These are phyloP conservation scores for Excoecaria cochinchinensis DNA, from an alignment of 345 rosid species.

Conservation along the genomic window DNA sequence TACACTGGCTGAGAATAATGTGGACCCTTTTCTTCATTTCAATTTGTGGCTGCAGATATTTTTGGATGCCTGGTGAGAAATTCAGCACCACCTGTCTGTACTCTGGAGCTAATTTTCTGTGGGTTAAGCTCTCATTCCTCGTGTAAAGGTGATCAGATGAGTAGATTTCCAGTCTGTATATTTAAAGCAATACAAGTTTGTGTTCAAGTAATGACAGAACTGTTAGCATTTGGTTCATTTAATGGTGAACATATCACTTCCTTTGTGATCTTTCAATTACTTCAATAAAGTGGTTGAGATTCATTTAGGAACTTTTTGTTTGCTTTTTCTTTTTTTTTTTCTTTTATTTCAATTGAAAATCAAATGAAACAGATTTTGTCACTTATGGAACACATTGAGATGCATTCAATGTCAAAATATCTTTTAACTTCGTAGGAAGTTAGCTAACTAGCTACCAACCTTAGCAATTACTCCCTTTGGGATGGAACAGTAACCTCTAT, in stretches of 20 bases:
- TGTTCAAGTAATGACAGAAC: slow-evolving; percentile 2
- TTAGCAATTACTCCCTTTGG: too few species aligned
- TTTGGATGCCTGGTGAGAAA: slow-evolving; percentile 5
- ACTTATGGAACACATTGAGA: neutral
- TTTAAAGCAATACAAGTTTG: slow-evolving; percentile 1
- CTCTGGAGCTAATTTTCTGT: neutral
- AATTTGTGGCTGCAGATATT: slow-evolving; percentile 34
- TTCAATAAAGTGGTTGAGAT: slow-evolving; percentile 1
- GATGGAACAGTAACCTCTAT: too few species aligned
- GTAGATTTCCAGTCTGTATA: slow-evolving; percentile 11
- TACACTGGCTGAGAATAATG: too few species aligned
- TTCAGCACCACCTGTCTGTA: slow-evolving; percentile 3
- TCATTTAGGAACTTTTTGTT: neutral
- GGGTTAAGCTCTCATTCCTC: neutral
- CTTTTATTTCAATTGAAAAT: neutral
- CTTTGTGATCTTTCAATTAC: neutral
- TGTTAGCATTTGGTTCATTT: neutral
- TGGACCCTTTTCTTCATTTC: neutral
- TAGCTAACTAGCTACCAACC: too few species aligned
- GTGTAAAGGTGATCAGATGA: slow-evolving; percentile 17
- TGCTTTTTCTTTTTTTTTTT: too few species aligned
- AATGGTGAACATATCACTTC: neutral
- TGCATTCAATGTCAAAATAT: neutral
- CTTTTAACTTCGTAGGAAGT: too few species aligned
- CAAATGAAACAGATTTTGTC: neutral